Base-by-base conservation (phyloP, 2,329 filamentous ascomycete genomes). In the Trichoderma brevicompactum region DNA sequence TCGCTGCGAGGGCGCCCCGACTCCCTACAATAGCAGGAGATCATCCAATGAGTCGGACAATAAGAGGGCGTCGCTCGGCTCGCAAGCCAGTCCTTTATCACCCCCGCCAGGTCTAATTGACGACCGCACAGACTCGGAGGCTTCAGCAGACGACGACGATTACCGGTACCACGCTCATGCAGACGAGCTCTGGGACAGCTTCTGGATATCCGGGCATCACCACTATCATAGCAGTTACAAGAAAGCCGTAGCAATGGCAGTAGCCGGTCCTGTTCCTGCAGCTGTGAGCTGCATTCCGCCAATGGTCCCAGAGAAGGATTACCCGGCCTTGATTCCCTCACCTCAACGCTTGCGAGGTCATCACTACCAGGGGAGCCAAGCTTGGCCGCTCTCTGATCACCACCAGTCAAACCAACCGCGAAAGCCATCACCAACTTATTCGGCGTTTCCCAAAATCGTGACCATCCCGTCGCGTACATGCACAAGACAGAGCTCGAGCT, bases 81-180 rank as follows among this genome's bases (percentile, higher is more conserved):
- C 82, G 0, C 77, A 80, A 49, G 76, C 73, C 32, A 83, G 82
- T 32, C 83, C 82, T 6, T 7, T 44, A 38, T 84, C 82, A 28
- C 84, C 82, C 3, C 69, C 80, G 4, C 83, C 83, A 0, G 79
- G 80, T 34, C 77, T 85, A 71, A 78, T 83, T 15, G 82, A 85
- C 68, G 81, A 85, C 69, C 79, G 79, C 5, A 77, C 77, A 7
- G 82, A 84, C 69, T 85, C 82, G 5, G 83, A 85, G 59, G 72
- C 75, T 17, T 85, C 83, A 6, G 69, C 76, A 38, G 83, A 86
- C 19, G 83, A 84, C 48, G 82, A 85, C 69, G 82, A 85, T 68
- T 79, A 79, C 64, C 79, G 82, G 66, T 81, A 83, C 67, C 79
- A 81, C 64, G 71, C 77, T 19, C 78, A 81, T 38, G 76, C 77